Evolutionary conservation across 306 rosid species (phyloP), one percentile per base, ranked within the genome.

Genomic region (Cucumis hystrix): DNA sequence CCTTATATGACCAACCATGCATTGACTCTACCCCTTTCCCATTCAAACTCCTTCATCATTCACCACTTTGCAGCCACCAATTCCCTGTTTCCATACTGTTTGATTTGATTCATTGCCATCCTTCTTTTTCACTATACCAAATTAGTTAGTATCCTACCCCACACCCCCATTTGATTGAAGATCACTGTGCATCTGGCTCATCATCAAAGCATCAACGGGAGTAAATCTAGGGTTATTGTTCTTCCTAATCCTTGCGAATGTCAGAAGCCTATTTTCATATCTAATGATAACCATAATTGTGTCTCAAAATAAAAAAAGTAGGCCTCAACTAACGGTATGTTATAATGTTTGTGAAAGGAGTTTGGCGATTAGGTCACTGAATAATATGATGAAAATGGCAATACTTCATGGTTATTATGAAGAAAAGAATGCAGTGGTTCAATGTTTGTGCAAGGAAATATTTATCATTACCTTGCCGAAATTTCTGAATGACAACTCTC

Each of bases 1-100:
- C 62, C 17, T 49, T 75, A 80, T 51, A 64, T 64, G 79, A 80
- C 79, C 78, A 74, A 63, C 64, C 83, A 74, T 62, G 37, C 75
- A 60, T 80, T 80, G 83, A 74, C 83, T 63, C 51, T 51, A 74
- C 18, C 63, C 77, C 52, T 16, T 39, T 74, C 41, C 28, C 58
- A 13, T 80, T 80, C 83, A 80, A 74, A 74, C 79, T 52, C 33
- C 56, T 60, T 37, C 78, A 78, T 71, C 76, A 59, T 54, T 72
- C 77, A 72, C 77, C 77, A 30, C 77, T 73, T 52, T 73, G 63
- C 77, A 73, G 28, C 77, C 77, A 52, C 77, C 77, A 51, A 72
- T 72, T 72, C 25, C 60, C 76, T 72, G 76, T 71, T 49, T 49
- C 60, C 58, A 71, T 23, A 49, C 76, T 52, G 77, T 73, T 73